Evolutionary conservation across 805 yeast genomes (phyloP), one percentile per base, ranked within the genome.

Genomic region (Barnettozyma pratensis): DNA sequence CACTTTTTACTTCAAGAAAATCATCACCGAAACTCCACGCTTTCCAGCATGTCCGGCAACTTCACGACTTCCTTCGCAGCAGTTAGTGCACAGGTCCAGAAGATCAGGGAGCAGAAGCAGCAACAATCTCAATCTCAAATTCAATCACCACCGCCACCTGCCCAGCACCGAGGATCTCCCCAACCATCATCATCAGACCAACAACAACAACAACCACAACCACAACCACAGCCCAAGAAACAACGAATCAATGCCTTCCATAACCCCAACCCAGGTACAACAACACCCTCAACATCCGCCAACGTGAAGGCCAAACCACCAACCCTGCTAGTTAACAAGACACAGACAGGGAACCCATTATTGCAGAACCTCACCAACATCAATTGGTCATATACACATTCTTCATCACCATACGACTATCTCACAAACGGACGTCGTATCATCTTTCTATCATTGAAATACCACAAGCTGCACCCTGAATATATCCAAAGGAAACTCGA

Each of bases 381-480:
- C 71, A 47, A 80, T 70, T 77, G 77, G 81, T 55, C 81, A 62
- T 69, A 82, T 53, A 62, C 65, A 45, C 70, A 74, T 6, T 66
- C 65, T 14, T 65, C 73, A 51, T 72, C 67, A 54, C 75, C 65
- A 59, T 85, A 70, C 56, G 95, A 87, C 60, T 87, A 86, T 63
- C 71, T 82, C 43, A 74, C 86, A 12, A 81, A 77, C 69, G 81
- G 31, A 65, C 76, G 62, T 64, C 79, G 61, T 48, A 75, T 84
- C 1, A 56, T 87, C 0, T 85, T 85, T 54, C 69, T 87, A 4
- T 80, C 88, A 1, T 63, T 87, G 42, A 82, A 83, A 45, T 87
- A 86, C 61, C 89, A 85, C 60, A 85, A 85, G 62, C 67, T 87
- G 37, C 85, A 83, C 54, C 89, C 91, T 0, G 92, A 85, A 55